Percentiles rank a stretch among this genome's conserved stretches.
Conservation (phyloP, 495 filamentous ascomycete species). For the Pyrenula massariospora region DNA sequence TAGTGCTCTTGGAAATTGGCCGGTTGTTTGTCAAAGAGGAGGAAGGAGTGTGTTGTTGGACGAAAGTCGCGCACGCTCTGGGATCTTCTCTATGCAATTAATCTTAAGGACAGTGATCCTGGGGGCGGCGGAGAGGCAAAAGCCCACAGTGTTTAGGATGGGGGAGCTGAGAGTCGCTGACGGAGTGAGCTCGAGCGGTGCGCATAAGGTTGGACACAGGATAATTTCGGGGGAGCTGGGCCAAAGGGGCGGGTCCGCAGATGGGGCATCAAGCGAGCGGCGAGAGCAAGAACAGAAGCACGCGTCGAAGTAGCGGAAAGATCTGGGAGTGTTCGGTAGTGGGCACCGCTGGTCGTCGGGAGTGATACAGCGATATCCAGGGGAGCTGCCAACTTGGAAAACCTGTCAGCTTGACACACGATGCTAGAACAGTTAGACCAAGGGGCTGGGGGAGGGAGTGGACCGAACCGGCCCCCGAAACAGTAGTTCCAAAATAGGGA, state of each 20-base stretch:
- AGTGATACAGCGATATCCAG: not conserved
- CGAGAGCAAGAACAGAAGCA: not conserved
- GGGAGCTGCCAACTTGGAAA: not conserved
- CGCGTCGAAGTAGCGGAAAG: not conserved
- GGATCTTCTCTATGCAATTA: not conserved
- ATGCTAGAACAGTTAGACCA: not conserved
- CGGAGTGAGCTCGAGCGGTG: not conserved
- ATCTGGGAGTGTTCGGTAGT: not conserved
- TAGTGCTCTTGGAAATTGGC: not conserved
- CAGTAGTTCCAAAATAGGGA: not conserved
- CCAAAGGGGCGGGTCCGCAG: not conserved
- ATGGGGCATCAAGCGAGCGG: not conserved
- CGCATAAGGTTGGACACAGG: not conserved
- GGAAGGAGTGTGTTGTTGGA: not conserved
- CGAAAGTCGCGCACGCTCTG: not conserved
- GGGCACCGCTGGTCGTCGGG: not conserved
- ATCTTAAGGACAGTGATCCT: not conserved
- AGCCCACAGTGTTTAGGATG: not conserved
- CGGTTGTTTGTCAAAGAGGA: not conserved
- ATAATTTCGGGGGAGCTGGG: not conserved
- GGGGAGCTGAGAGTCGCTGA: not conserved
- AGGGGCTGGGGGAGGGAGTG: not conserved
- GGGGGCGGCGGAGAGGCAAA: not conserved
- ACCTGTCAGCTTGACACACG: not conserved
- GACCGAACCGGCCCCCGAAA: not conserved